Evolutionary conservation across 2,329 filamentous ascomycete genomes (phyloP).

Genomic region (Colletotrichum sansevieriae): DNA sequence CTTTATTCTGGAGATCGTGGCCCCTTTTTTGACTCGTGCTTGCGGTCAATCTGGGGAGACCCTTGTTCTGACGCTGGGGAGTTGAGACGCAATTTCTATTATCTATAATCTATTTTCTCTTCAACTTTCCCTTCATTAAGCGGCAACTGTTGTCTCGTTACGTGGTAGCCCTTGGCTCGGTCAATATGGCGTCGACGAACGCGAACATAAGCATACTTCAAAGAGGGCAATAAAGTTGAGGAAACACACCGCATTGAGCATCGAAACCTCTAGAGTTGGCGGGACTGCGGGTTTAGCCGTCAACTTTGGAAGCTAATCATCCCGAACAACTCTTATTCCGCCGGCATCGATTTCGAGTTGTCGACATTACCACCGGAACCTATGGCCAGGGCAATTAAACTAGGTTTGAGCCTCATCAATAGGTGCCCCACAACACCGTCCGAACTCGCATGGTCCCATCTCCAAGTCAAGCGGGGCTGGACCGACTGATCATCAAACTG

Average conservation of each 20-base stretch:
- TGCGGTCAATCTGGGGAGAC: conserved; percentile 4
- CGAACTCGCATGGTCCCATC: conserved; percentile 14
- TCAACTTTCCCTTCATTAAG: neutral
- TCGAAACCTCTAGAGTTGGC: neutral
- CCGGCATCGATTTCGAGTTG: neutral
- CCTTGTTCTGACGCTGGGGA: conserved; percentile 9
- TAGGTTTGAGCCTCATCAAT: conserved; percentile 19
- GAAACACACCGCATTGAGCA: neutral
- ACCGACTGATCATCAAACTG: conserved; percentile 4
- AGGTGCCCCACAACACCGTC: conserved; percentile 5
- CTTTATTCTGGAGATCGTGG: conserved; percentile 13
- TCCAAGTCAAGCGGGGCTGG: neutral
- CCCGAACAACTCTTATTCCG: neutral
- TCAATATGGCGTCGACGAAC: neutral
- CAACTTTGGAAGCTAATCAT: neutral
- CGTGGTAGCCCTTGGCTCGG: neutral
- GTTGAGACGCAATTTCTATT: conserved; percentile 6
- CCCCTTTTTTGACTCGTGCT: conserved; percentile 26
- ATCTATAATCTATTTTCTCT: conserved; percentile 10
- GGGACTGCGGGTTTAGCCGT: neutral
- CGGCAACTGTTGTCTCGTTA: neutral
- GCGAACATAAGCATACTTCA: neutral
- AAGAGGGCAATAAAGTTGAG: neutral
- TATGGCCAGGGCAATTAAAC: conserved; percentile 14
- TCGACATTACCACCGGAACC: conserved; percentile 1